These are phyloP conservation scores for Closterium sp. DNA, from an alignment of 139 green algal genomes.

Conservation along the genomic window DNA sequence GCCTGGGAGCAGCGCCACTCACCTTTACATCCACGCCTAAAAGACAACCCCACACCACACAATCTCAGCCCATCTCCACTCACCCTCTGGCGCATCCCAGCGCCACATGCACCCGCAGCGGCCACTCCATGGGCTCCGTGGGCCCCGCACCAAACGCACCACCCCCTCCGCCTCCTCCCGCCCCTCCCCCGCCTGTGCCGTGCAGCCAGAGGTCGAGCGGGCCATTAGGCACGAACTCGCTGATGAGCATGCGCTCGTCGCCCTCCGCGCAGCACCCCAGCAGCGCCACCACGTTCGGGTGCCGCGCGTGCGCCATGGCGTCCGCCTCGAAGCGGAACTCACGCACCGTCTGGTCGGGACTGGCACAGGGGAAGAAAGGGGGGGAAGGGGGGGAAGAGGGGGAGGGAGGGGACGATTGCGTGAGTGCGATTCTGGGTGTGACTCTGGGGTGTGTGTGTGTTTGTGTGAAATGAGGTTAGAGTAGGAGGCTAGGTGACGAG, in stretches of 20 bases:
- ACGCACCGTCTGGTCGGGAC: conserved; percentile 3
- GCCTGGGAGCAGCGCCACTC: not conserved
- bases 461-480: not conserved
- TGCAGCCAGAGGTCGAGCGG: conserved; percentile 33
- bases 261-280: conserved; percentile 45
- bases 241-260: conserved; percentile 39
- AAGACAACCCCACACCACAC: not conserved
- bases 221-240: conserved; percentile 46
- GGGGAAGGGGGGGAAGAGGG: not conserved
- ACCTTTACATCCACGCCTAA: not conserved
- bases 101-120: conserved; percentile 28
- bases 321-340: conserved; percentile 43
- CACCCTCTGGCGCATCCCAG: conserved; percentile 30
- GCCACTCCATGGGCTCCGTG: conserved; percentile 22
- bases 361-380: not conserved
- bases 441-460: not conserved
- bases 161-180: too few relatives aligned
- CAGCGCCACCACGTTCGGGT: conserved; percentile 39
- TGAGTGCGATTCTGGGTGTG: not conserved
- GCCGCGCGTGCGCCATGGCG: conserved; percentile 5
- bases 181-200: not conserved
- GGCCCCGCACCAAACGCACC: not conserved
- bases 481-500: too few relatives aligned
- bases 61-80: conserved; percentile 1
- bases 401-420: not conserved